Base-by-base conservation (phyloP, 768 basidiomycete species). In the Russula sp. region DNA sequence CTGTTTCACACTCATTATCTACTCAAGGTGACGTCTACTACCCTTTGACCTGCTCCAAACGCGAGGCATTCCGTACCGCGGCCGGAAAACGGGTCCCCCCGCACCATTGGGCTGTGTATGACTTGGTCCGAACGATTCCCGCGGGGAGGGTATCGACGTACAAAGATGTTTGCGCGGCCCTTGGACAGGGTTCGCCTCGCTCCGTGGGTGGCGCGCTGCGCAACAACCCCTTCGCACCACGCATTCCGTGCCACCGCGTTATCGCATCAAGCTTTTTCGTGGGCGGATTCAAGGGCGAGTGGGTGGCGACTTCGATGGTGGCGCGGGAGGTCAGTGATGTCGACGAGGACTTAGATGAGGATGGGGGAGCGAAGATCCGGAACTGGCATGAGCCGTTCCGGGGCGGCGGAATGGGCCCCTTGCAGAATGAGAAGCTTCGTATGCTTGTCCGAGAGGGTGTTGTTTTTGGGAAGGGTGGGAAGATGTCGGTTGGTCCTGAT, bases 131-230 rank as follows among this genome's bases (percentile, higher is more conserved):
- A 2, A 9, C 9, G 10, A 68, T 69, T 38, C 69, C 69, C 2
- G 54, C 44, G 24, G 64, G 69, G 1, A 69, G 58, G 22, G 61
- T 69, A 7, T 56, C 69, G 54, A 69, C 69, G 2, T 69, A 69
- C 55, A 69, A 69, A 20, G 61, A 63, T 10, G 75, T 87, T 22
- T 79, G 79, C 38, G 64, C 69, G 1, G 79, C 79, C 8, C 73
- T 84, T 3, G 83, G 84, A 1, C 60, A 67, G 32, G 85, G 85
- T 13, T 87, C 85, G 6, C 83, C 86, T 34, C 83, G 85, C 20
- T 85, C 86, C 84, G 87, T 87, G n/a, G 88, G 88, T 22, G 78
- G 75, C 36, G 88, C 87, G 0, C 73, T 89, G 30, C 77, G 83
- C 48, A 79, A 77, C 56, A 89, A 89, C 68, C 87, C 88, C 0